Evolutionary conservation across 495 filamentous ascomycete genomes (phyloP), one percentile per base, ranked within the genome.

Genomic region (Lasiosphaeria miniovina): DNA sequence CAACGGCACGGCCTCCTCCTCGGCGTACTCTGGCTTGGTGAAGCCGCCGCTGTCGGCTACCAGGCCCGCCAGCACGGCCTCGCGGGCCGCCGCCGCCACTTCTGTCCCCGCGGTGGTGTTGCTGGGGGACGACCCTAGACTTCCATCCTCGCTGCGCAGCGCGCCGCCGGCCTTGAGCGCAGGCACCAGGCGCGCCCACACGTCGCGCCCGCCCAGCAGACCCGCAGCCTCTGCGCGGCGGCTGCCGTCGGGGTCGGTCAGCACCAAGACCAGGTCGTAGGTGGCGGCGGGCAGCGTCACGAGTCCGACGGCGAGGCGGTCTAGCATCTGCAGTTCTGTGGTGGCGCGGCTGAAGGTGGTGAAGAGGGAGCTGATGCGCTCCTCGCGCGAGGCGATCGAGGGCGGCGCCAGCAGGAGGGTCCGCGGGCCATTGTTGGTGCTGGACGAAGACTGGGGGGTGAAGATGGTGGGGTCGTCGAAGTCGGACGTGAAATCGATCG

Each of bases 281-380:
- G 88, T 90, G 33, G 82, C 70, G 11, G 80, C 58, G 3, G 94
- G 90, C 4, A 99, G 86, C 4, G 84, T 73, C 53, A 94, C 90
- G 45, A 97, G 82, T 54, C 90, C 91, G 43, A 89, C 82, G 0
- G 90, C 86, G 15, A 99, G 82, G 36, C 94, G 91, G 76, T 99
- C 94, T 56, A 99, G 90, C 94, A 99, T 99, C 70, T 98, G 95
- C 43, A 99, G 80, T 70, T 99, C 94, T 52, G 91, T 91, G 38
- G 80, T 75, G 57, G 77, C 72, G 65, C 90, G 88, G 69, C 90
- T 84, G 74, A 60, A 66, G 41, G 84, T 77, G 15, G 75, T 51
- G 54, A 83, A 71, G 57, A 82, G 74, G 52, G 67, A 54, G 58
- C 65, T 70, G 54, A 83, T 65, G 54, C 73, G 74, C 55, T 76